Evolutionary conservation across 2,329 filamentous ascomycete species (phyloP).

Genomic region (Calonectria hawksworthii): DNA sequence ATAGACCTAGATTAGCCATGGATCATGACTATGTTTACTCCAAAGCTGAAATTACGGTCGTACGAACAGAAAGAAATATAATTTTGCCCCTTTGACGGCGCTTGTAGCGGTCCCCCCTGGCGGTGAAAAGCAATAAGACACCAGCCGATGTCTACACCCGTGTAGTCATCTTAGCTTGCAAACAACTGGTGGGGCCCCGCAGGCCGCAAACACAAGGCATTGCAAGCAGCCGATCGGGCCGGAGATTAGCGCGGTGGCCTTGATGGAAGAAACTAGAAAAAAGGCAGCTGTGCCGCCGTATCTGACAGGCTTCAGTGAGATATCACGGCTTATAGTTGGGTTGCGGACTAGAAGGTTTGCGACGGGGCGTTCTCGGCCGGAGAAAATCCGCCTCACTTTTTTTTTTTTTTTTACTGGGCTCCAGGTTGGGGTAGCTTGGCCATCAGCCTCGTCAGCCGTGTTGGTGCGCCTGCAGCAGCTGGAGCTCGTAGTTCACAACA

Average conservation of each 20-base stretch:
- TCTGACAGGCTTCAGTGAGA: slow-evolving; percentile 5
- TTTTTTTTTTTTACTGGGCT: not conserved
- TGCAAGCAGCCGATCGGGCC: slow-evolving; percentile 1
- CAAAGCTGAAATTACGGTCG: not conserved
- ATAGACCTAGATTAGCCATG: slow-evolving; percentile 11
- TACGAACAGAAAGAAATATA: not conserved
- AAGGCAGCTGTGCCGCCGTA: not conserved
- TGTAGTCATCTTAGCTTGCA: not conserved
- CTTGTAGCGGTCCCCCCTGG: not conserved
- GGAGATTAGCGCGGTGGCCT: not conserved
- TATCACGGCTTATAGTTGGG: not conserved
- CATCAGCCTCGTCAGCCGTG: slow-evolving; percentile 4
- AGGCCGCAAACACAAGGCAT: not conserved
- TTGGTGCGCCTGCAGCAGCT: not conserved
- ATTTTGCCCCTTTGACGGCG: not conserved
- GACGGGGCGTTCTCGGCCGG: slow-evolving; percentile 4
- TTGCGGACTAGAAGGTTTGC: not conserved
- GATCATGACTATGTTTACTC: not conserved
- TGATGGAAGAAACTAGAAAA: slow-evolving; percentile 5
- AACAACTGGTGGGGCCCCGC: not conserved
- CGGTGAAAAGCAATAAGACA: not conserved
- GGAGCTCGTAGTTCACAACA: not conserved
- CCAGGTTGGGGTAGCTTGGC: not conserved
- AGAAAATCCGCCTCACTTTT: slow-evolving; percentile 7
- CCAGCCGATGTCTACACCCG: not conserved